phyloP scores from a whole-genome alignment of 257 asterid genomes.

The Salvia splendens region DNA sequence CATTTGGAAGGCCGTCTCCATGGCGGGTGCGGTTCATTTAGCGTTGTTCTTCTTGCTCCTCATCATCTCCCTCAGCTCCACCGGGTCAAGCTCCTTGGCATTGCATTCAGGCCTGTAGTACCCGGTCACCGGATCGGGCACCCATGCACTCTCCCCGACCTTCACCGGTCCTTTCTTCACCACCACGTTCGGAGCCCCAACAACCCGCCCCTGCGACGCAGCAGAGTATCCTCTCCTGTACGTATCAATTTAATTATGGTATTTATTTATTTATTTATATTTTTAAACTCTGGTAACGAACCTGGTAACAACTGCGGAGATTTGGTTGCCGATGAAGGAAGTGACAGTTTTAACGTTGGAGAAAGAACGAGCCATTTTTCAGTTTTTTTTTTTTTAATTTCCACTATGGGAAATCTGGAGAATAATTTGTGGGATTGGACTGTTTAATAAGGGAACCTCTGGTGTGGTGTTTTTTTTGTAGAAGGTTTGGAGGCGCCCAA shows the following conservation, averaged over 20 bases:
- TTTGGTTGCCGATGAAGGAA: constrained; percentile 36
- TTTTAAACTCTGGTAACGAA: not conserved
- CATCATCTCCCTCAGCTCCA: constrained; percentile 49
- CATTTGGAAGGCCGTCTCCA: not conserved
- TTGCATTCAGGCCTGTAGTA: constrained; percentile 53
- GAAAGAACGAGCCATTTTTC: constrained; percentile 51
- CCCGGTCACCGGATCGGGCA: constrained; percentile 70
- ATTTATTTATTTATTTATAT: no score
- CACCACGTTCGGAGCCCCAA: constrained; percentile 46
- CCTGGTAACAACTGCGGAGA: constrained; percentile 40
- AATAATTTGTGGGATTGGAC: not conserved
- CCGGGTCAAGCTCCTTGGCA: constrained; percentile 50
- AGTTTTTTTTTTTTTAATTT: not conserved
- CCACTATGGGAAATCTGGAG: no score
- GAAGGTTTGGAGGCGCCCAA: constrained; percentile 1
- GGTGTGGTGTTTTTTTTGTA: no score
- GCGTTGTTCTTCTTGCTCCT: constrained; percentile 35
- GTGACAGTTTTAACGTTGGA: constrained; percentile 41
- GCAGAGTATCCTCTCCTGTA: constrained; percentile 54
- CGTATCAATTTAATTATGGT: no score
- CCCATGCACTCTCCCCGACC: constrained; percentile 46
- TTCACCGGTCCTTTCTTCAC: constrained; percentile 49
- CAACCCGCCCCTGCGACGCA: constrained; percentile 26
- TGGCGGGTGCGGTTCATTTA: constrained; percentile 14
- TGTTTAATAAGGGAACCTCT: not conserved